These are phyloP conservation scores for Ophiosphaerella korrae DNA, from an alignment of 2,329 filamentous ascomycete species.

Conservation along the genomic window DNA sequence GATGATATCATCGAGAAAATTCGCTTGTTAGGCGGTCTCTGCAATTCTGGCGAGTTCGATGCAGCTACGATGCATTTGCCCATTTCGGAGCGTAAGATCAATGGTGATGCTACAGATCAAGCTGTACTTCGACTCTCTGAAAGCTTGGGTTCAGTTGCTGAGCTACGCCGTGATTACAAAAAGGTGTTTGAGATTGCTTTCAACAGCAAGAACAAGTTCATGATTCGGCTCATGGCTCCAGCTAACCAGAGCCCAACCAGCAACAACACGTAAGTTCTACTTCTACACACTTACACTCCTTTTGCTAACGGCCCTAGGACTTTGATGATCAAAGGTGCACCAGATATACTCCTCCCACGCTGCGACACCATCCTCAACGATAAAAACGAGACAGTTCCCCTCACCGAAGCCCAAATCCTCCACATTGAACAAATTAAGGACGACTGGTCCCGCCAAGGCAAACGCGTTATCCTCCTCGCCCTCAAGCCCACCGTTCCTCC, in stretches of 20 bases:
- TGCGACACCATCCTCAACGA: slow-evolving; percentile 63
- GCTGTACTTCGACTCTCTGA: slow-evolving; percentile 76
- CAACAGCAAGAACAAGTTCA: slow-evolving; percentile 85
- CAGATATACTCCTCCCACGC: slow-evolving; percentile 71
- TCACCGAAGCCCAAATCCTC: slow-evolving; percentile 54
- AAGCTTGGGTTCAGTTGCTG: slow-evolving; percentile 63
- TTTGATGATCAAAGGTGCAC: slow-evolving; percentile 79
- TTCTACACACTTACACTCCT: neutral
- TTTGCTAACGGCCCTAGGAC: slow-evolving; percentile 39
- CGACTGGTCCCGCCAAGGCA: slow-evolving; percentile 70
- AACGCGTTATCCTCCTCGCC: slow-evolving; percentile 69
- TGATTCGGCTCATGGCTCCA: slow-evolving; percentile 66
- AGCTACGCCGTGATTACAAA: slow-evolving; percentile 67
- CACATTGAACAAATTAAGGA: slow-evolving; percentile 67
- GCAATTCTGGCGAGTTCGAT: slow-evolving; percentile 78
- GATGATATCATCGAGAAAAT: slow-evolving; percentile 57
- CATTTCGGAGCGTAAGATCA: slow-evolving; percentile 66
- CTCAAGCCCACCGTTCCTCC: slow-evolving; percentile 59
- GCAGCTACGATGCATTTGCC: slow-evolving; percentile 65
- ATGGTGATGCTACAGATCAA: slow-evolving; percentile 77
- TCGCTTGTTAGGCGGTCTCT: slow-evolving; percentile 66
- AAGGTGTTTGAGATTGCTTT: slow-evolving; percentile 68
- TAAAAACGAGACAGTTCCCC: slow-evolving; percentile 57
- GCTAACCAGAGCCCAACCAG: slow-evolving; percentile 34
- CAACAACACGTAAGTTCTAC: slow-evolving; percentile 26